phyloP scores from a whole-genome alignment of 805 yeast species.

The Cyberlindnera lachancei region DNA sequence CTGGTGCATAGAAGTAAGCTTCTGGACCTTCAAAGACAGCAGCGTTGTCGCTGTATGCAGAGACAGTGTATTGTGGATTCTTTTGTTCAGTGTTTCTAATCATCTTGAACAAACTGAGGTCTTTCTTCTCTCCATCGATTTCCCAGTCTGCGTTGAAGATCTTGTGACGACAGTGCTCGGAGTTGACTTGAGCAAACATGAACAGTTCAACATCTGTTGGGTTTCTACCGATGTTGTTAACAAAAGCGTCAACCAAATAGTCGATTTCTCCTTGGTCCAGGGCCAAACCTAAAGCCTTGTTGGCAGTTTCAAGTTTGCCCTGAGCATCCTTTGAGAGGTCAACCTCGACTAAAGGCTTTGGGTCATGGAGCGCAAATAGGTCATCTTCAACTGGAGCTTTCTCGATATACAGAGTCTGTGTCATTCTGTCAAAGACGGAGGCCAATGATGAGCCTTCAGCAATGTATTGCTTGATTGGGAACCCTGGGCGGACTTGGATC shows the following conservation, averaged over 20 bases:
- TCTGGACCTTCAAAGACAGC: conserved; percentile 87
- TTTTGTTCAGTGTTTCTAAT: conserved; percentile 85
- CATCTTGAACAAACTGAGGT: conserved; percentile 81
- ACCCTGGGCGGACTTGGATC: conserved; percentile 63
- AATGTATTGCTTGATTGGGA: conserved; percentile 52
- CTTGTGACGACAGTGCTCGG: conserved; percentile 99
- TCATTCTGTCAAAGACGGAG: conserved; percentile 89
- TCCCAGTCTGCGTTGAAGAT: conserved; percentile 98
- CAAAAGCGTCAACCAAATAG: conserved; percentile 79
- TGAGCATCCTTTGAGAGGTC: conserved; percentile 47
- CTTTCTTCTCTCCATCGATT: conserved; percentile 74
- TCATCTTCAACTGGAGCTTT: conserved; percentile 60
- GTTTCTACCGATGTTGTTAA: conserved; percentile 65
- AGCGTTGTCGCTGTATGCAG: conserved; percentile 97
- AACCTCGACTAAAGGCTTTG: conserved; percentile 76
- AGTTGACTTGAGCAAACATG: conserved; percentile 99
- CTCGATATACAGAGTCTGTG: conserved; percentile 60
- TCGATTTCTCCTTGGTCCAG: conserved; percentile 89
- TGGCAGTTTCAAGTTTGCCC: conserved; percentile 65
- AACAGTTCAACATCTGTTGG: conserved; percentile 97
- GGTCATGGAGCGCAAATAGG: conserved; percentile 68
- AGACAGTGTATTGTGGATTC: conserved; percentile 74
- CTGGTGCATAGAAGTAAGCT: conserved; percentile 75
- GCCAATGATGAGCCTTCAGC: conserved; percentile 52
- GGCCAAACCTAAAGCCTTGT: conserved; percentile 85